Evolutionary conservation across 192 early-diverging fungal genomes (phyloP).

Genomic region (Dispira parvispora): DNA sequence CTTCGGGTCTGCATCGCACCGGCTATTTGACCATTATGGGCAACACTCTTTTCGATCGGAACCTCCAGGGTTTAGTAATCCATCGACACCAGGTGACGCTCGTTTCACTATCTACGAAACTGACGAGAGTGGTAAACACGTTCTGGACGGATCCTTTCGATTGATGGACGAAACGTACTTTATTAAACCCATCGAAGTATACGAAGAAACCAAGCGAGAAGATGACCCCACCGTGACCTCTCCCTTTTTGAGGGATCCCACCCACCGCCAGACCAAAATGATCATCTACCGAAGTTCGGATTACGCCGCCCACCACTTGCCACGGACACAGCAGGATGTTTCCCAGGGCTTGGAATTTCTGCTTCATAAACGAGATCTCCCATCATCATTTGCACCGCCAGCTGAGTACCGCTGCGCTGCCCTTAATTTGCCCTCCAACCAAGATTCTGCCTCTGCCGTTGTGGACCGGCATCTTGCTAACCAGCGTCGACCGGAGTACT

Average conservation of each 20-base stretch:
- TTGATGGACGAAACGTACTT: conserved; percentile 34
- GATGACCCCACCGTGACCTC: conserved; percentile 30
- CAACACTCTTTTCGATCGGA: no score
- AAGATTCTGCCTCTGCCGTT: conserved; percentile 10
- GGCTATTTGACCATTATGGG: no score
- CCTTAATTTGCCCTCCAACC: conserved; percentile 6
- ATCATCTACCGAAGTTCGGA: conserved; percentile 50
- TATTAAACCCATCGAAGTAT: conserved; percentile 34
- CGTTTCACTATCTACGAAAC: conserved; percentile 3
- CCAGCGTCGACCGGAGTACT: conserved; percentile 6
- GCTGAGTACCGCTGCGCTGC: conserved; percentile 18
- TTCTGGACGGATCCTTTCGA: conserved; percentile 41
- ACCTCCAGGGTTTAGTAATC: no score
- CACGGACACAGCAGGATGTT: no score
- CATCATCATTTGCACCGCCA: not conserved
- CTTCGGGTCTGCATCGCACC: no score
- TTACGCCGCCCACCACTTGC: conserved; percentile 15
- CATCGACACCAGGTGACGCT: conserved; percentile 10
- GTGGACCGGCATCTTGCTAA: conserved; percentile 13
- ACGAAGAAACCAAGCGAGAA: conserved; percentile 30
- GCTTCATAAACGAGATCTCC: conserved; percentile 8
- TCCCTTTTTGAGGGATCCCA: conserved; percentile 13
- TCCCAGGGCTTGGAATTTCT: not conserved
- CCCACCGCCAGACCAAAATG: conserved; percentile 21
- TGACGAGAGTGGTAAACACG: conserved; percentile 15